Conservation (phyloP, 371 early-diverging fungal species). For the Enterocytospora artemiae region DNA sequence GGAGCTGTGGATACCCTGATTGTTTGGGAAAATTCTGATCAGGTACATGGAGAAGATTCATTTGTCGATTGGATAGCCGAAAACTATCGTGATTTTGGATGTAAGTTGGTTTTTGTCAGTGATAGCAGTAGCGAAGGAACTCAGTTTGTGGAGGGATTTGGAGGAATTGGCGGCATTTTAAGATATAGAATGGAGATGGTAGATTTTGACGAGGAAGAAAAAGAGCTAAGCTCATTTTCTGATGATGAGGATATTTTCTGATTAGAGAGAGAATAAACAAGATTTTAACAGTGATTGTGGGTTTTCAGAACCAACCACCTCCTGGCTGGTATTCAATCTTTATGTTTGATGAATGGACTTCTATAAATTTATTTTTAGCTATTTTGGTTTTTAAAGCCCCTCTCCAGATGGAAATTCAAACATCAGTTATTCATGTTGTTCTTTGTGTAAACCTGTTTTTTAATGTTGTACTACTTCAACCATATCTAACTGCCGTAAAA, state of each 20-base stretch:
- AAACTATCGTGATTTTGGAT: constrained; percentile 86
- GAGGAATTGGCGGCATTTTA: constrained; percentile 93
- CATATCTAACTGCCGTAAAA: constrained; percentile 14
- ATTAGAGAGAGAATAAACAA: constrained; percentile 11
- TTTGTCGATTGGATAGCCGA: constrained; percentile 96
- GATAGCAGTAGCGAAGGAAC: constrained; percentile 91
- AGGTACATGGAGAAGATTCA: constrained; percentile 65
- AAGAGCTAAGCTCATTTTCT: constrained; percentile 17
- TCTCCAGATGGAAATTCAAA: constrained; percentile 24
- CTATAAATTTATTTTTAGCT: background rate
- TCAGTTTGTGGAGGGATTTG: constrained; percentile 96
- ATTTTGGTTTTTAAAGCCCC: constrained; percentile 4
- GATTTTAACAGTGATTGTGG: background rate
- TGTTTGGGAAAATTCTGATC: constrained; percentile 83
- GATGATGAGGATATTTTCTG: constrained; percentile 31
- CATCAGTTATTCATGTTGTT: constrained; percentile 19
- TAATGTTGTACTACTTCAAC: constrained; percentile 24
- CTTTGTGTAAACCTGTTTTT: constrained; percentile 20
- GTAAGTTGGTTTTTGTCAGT: constrained; percentile 82
- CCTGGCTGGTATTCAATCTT: background rate
- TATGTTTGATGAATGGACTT: constrained; percentile 5
- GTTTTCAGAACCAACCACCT: background rate
- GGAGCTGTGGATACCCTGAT: constrained; percentile 91
- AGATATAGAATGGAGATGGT: constrained; percentile 76
- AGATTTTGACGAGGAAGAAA: constrained; percentile 36